Base-by-base conservation (phyloP, 2,329 filamentous ascomycete genomes). In the Aspergillus calidoustus region DNA sequence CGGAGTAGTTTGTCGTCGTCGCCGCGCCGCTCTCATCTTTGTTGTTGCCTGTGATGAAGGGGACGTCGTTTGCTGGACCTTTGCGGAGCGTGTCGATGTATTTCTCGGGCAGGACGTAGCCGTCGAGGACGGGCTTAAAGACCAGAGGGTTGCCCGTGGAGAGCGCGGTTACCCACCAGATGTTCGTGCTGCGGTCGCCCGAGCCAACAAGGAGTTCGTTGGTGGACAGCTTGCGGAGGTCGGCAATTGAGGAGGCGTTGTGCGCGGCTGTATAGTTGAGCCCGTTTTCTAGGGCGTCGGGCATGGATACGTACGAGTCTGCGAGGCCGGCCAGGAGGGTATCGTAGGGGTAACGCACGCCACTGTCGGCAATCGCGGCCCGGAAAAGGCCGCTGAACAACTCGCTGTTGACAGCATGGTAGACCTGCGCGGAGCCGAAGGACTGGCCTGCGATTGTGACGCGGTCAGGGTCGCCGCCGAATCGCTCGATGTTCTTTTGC, bases 401-500 rank as follows among this genome's bases (percentile, higher is more conserved):
- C 22, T 63, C 64, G 23, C 69, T 73, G 60, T 74, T 73, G 28
- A 75, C 66, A 3, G 69, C 69, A 52, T 76, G 73, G 57, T 75
- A 73, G 43, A 69, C 61, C 48, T 69, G 69, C 3, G 71, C 71
- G 8, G 73, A 75, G 9, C 73, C 72, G n/a, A 68, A 68, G 17
- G 69, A 71, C 52, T 72, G 69, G 0, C 71, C 71, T 9, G 65
- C 66, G 15, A 85, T 76, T 1, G 81, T 83, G 25, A 86, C 79
- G 7, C 78, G 76, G 22, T 77, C 73, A 3, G 79, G 75, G 68
- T 86, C 81, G 46, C 84, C 84, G 44, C 84, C 84, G 60, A 86
- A 86, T 17, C 77, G 69, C 68, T 80, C 72, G 62, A 86, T 84
- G 65, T 84, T 74, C 52, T 79, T 68, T 61, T 83, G 80, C 3